These are phyloP conservation scores for Huntiella moniliformis DNA, from an alignment of 2,329 filamentous ascomycete genomes.

Conservation along the genomic window DNA sequence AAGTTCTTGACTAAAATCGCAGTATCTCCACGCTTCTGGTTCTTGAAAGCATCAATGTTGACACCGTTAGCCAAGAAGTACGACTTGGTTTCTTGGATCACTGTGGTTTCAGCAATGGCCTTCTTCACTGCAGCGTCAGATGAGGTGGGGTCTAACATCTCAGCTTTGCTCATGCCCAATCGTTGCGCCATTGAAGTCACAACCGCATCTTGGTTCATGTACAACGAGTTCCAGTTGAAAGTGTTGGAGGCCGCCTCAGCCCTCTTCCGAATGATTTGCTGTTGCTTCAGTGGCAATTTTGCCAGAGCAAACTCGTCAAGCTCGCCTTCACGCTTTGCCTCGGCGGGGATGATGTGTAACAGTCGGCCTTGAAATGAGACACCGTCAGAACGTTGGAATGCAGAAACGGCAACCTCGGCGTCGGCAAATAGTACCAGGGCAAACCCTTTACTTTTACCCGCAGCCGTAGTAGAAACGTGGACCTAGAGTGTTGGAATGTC, in stretches of 20 bases:
- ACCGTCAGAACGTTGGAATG: conserved; percentile 64
- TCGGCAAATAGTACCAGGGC: conserved; percentile 67
- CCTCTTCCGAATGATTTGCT: conserved; percentile 75
- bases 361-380: conserved; percentile 83
- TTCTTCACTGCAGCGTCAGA: conserved; percentile 90
- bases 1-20: conserved; percentile 92
- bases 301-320: conserved; percentile 80
- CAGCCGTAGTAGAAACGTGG: conserved; percentile 60
- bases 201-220: conserved; percentile 92
- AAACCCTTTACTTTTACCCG: conserved; percentile 69
- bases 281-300: conserved; percentile 84
- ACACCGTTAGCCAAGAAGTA: conserved; percentile 81
- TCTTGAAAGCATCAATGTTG: conserved; percentile 81
- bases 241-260: conserved; percentile 55
- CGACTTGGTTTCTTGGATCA: conserved; percentile 88
- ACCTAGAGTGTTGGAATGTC: conserved; percentile 37
- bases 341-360: conserved; percentile 72
- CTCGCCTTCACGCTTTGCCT: conserved; percentile 61
- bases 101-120: conserved; percentile 84
- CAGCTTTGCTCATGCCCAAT: conserved; percentile 75
- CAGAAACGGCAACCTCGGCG: conserved; percentile 53
- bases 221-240: conserved; percentile 99
- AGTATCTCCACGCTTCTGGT: conserved; percentile 63
- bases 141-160: conserved; percentile 86
- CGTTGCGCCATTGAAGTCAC: conserved; percentile 75